Conservation (phyloP, 2,329 filamentous ascomycete species). For the Alternaria arborescens region DNA sequence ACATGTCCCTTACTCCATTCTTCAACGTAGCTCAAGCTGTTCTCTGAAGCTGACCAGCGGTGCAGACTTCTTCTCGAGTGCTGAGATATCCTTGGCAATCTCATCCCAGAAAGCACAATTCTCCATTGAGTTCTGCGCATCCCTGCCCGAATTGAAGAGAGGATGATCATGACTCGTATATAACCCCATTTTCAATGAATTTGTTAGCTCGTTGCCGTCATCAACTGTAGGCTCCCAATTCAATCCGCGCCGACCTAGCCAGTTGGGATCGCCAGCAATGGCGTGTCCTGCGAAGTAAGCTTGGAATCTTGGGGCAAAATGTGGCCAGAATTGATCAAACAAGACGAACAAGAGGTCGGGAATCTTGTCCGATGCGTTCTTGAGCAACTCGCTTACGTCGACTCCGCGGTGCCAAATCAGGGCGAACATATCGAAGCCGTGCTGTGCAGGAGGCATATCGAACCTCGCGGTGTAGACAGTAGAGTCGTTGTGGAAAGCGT, state of each 20-base stretch:
- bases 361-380: not conserved
- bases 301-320: fast-evolving
- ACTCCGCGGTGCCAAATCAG: not conserved
- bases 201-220: not conserved
- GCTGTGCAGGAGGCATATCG: not conserved
- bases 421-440: not conserved
- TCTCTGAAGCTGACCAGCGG: not conserved
- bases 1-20: not conserved
- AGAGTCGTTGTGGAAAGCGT: not conserved
- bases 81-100: not conserved
- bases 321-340: fast-evolving
- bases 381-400: not conserved
- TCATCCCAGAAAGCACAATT: not conserved
- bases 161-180: fast-evolving
- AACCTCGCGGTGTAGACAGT: not conserved
- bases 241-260: fast-evolving
- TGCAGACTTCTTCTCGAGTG: not conserved
- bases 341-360: too few species aligned
- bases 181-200: not conserved
- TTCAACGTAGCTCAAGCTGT: not conserved
- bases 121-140: not conserved
- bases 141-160: not conserved
- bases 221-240: not conserved
- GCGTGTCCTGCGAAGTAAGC: not conserved
- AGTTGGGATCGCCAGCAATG: not conserved